Evolutionary conservation across 495 filamentous ascomycete species (phyloP).

Genomic region (Neurospora sp.): DNA sequence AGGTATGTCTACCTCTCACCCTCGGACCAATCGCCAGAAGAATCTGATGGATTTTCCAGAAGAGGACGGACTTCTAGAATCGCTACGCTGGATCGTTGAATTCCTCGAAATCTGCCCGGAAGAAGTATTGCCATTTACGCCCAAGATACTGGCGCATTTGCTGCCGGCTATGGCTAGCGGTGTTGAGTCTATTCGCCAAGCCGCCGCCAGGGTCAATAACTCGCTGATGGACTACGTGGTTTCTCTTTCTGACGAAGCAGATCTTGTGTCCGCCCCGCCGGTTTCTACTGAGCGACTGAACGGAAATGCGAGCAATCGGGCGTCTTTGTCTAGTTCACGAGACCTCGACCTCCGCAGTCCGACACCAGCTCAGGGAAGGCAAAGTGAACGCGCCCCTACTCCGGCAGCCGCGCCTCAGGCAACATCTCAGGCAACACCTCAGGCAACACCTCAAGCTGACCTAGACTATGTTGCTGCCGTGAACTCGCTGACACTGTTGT

Average conservation of each 20-base stretch:
- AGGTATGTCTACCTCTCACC: constrained; percentile 37
- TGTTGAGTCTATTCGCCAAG: constrained; percentile 76
- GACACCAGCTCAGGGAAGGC: constrained; percentile 38
- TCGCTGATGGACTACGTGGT: constrained; percentile 87
- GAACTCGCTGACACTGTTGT: constrained; percentile 84
- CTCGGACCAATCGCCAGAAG: constrained; percentile 1
- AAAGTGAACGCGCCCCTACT: constrained; percentile 19
- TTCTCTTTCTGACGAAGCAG: constrained; percentile 70
- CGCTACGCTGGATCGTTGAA: constrained; percentile 87
- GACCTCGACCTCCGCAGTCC: constrained; percentile 45
- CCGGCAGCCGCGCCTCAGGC: constrained; percentile 32
- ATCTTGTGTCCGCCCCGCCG: constrained; percentile 30
- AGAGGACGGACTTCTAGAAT: constrained; percentile 82
- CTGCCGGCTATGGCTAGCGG: constrained; percentile 91
- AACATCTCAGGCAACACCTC: constrained; percentile 14
- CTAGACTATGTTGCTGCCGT: constrained; percentile 98
- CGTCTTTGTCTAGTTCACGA: constrained; percentile 43
- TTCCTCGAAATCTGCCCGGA: constrained; percentile 97
- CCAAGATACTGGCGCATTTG: constrained; percentile 80
- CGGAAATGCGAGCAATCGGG: constrained; percentile 39
- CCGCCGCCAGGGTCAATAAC: constrained; percentile 79
- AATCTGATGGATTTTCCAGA: constrained; percentile 38
- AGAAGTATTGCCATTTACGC: constrained; percentile 93
- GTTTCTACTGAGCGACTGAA: constrained; percentile 44
- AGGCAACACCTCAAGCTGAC: constrained; percentile 48